Conservation (phyloP, 2,329 filamentous ascomycete genomes). For the Paramyrothecium sp. region DNA sequence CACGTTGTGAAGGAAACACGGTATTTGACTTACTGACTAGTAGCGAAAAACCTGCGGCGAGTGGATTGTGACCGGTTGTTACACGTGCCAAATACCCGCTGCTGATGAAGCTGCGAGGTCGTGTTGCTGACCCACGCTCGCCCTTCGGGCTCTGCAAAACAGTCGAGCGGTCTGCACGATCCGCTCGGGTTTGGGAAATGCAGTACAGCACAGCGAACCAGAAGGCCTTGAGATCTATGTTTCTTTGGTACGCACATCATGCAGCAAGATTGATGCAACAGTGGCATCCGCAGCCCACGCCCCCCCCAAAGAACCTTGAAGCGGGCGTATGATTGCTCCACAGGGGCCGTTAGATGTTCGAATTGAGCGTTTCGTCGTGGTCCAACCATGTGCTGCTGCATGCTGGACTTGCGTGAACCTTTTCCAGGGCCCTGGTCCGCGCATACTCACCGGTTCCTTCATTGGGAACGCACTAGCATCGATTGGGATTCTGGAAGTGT, state of each 20-base stretch:
- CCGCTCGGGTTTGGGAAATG: neutral
- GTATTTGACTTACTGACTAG: no score
- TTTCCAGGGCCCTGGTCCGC: slow-evolving; percentile 17
- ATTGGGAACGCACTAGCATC: slow-evolving; percentile 26
- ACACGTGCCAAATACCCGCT: no score
- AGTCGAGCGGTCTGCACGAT: neutral
- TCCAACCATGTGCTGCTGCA: neutral
- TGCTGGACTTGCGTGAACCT: slow-evolving; percentile 6
- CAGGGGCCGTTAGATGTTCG: neutral
- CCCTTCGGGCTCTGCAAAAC: neutral
- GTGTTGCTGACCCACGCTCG: neutral
- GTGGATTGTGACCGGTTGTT: no score
- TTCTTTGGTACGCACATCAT: neutral
- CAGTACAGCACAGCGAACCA: neutral
- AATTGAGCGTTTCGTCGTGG: neutral
- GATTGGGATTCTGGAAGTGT: slow-evolving; percentile 8
- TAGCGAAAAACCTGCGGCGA: no score
- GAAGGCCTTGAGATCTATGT: neutral
- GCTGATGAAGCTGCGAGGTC: no score
- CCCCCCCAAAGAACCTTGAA: neutral
- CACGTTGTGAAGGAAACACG: no score
- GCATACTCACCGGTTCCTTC: slow-evolving; percentile 29
- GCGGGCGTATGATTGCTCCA: neutral
- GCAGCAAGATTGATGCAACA: neutral
- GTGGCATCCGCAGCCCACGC: neutral